phyloP scores from a whole-genome alignment of 495 filamentous ascomycete species.

The Oidiodendron maius region DNA sequence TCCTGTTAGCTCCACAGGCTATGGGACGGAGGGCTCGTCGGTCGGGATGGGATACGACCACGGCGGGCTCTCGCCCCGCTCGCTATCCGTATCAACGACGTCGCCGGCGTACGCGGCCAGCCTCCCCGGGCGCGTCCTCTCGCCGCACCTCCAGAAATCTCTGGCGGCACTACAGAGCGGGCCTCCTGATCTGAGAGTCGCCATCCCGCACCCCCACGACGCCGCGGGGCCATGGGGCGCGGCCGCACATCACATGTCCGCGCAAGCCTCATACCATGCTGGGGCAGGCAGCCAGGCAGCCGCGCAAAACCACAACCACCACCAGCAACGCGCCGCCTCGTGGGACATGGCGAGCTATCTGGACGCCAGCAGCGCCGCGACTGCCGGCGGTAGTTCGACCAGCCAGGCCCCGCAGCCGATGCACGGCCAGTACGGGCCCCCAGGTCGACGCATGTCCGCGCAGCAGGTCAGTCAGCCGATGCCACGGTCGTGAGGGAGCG shows the following conservation, averaged over 20 bases:
- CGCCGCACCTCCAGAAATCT: slow-evolving; percentile 17
- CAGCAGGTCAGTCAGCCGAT: slow-evolving; percentile 1
- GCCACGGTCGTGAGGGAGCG: neutral
- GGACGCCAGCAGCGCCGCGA: slow-evolving; percentile 9
- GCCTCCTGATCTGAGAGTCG: slow-evolving; percentile 21
- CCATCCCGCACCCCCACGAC: slow-evolving; percentile 18
- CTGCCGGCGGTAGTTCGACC: slow-evolving; percentile 13
- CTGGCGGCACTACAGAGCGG: slow-evolving; percentile 12
- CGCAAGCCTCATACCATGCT: slow-evolving; percentile 2
- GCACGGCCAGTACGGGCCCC: slow-evolving; percentile 1
- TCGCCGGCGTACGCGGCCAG: slow-evolving; percentile 13
- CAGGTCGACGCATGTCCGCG: neutral
- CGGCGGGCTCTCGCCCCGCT: slow-evolving; percentile 17
- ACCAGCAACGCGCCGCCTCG: slow-evolving; percentile 9
- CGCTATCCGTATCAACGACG: slow-evolving; percentile 17
- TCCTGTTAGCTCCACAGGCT: slow-evolving; percentile 20
- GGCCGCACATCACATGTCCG: slow-evolving; percentile 13
- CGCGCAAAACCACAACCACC: neutral
- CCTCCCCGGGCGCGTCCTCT: slow-evolving; percentile 18
- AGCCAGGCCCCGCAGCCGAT: neutral
- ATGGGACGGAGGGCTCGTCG: slow-evolving; percentile 16
- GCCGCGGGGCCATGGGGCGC: slow-evolving; percentile 10
- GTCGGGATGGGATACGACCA: slow-evolving; percentile 17
- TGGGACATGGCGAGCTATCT: slow-evolving; percentile 20
- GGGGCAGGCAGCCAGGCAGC: slow-evolving; percentile 4